Evolutionary conservation across 148 eudicot genomes (phyloP), one percentile per base, ranked within the genome.

Genomic region (Chenopodium suecicum): DNA sequence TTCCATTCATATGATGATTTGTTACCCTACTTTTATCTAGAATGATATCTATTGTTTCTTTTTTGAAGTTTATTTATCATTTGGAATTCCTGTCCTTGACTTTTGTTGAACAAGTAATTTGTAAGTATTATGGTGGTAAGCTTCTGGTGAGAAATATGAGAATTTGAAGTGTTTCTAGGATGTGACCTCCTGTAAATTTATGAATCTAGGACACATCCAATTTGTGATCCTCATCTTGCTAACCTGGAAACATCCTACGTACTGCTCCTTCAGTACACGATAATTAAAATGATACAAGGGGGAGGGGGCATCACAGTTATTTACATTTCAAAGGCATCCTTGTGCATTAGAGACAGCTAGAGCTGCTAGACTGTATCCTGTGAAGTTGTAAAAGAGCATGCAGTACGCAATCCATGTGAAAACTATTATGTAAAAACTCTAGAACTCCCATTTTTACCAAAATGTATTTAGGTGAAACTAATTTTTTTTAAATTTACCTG

Each of bases 401-500:
- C 74, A 44, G 20, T 72, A n/a, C 29, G 22, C 1, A 11, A 72
- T 72, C 27, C 50, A 37, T 41, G 60, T 14, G 5, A 4, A 50
- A 54, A 54, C 60, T 54, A 13, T 48, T 9, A 48, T 54, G 50
- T 72, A 41, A 34, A 34, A 34, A 34, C 5, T 34, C 5, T 34
- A 62, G n/a, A 19, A 62, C 7, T 62, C 4, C 65, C 65, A 8
- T 22, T 19, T 7, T 62, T 62, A 62, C 65, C 65, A 62, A 13
- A 19, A 34, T 41, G 44, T 41, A 41, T 41, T 41, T 41, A n/a
- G 23, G 11, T 37, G 66, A 67, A 75, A 56, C 32, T 77, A 41
- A 75, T 69, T 27, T 10, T 34, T 34, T 37, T 41, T 81, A 67
- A 73, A 80, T 74, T 50, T 84, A 41, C 47, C 75, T 86, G 79